Conservation (phyloP, 2,329 filamentous ascomycete species). For the Fusarium floridanum region DNA sequence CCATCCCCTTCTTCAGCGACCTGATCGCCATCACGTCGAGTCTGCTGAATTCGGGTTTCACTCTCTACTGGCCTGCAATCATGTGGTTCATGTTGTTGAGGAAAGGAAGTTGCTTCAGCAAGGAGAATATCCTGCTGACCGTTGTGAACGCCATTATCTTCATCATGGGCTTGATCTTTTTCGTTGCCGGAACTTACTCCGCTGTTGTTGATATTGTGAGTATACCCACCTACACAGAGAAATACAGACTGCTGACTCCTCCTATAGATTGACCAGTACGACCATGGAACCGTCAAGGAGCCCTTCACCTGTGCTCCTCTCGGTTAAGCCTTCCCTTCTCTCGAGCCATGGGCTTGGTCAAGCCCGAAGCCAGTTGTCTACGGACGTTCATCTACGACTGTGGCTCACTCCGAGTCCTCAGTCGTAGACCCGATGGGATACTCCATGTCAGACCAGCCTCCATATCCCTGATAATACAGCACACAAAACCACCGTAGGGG, state of each 20-base stretch:
- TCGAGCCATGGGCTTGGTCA: background rate
- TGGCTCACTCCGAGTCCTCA: conserved; percentile 2
- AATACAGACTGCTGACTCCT: background rate
- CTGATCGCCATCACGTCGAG: conserved; percentile 66
- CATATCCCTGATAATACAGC: conserved; percentile 37
- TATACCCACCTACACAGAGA: fast-evolving
- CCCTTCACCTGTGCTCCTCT: conserved; percentile 30
- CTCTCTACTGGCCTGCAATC: conserved; percentile 55
- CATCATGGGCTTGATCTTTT: conserved; percentile 30
- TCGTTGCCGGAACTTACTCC: conserved; percentile 35
- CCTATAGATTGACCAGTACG: conserved; percentile 32
- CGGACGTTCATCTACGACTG: background rate
- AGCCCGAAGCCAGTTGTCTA: background rate
- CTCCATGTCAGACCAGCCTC: conserved; percentile 35
- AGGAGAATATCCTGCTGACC: conserved; percentile 27
- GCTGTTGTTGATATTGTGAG: conserved; percentile 34
- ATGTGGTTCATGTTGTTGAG: conserved; percentile 55
- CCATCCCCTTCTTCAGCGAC: conserved; percentile 78
- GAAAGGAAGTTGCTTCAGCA: conserved; percentile 41
- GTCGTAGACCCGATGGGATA: conserved; percentile 21
- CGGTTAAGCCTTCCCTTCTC: conserved; percentile 4
- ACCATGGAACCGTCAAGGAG: conserved; percentile 29
- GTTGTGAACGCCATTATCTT: conserved; percentile 36
- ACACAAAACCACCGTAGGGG: conserved; percentile 40
- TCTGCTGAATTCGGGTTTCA: conserved; percentile 59